Conservation (phyloP, 192 early-diverging fungal species). For the Phlyctochytrium bullatum region DNA sequence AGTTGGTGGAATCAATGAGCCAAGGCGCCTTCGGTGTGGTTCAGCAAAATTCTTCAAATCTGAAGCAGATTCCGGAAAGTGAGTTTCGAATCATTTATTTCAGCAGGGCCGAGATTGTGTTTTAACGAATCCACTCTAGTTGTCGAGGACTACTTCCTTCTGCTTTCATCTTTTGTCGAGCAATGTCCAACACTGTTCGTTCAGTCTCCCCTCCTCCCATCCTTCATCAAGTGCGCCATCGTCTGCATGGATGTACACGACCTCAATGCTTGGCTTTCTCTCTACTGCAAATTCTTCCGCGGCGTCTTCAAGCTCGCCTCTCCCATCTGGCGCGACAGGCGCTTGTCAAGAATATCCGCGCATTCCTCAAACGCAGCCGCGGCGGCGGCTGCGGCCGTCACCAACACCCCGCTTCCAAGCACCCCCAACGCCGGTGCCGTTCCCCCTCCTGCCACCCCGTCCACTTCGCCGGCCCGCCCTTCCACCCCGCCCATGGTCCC, state of each 20-base stretch:
- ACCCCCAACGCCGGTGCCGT: not conserved
- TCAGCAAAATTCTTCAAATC: conserved; percentile 25
- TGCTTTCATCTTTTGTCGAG: conserved; percentile 51
- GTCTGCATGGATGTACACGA: conserved; percentile 47
- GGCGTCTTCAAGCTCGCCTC: conserved; percentile 21
- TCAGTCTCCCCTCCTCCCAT: conserved; percentile 51
- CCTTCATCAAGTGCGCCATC: conserved; percentile 63
- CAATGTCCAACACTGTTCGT: conserved; percentile 51
- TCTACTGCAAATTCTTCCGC: conserved; percentile 21
- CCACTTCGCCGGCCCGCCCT: not conserved
- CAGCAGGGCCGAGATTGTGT: not conserved
- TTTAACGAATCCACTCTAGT: conserved; percentile 47
- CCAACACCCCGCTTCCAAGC: too few relatives aligned
- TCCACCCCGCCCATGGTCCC: not conserved
- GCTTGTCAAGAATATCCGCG: not conserved
- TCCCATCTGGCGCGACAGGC: not conserved
- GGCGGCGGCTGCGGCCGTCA: too few relatives aligned
- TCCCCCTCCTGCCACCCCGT: not conserved
- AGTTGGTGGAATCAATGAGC: conserved; percentile 66
- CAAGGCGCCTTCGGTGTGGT: conserved; percentile 63
- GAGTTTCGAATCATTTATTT: conserved; percentile 58
- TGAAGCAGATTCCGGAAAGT: conserved; percentile 49
- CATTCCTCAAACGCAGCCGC: too few relatives aligned
- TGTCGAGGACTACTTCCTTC: conserved; percentile 73
- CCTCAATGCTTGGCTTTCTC: conserved; percentile 24